Evolutionary conservation across 2,329 filamentous ascomycete genomes (phyloP).

Genomic region (Emericellopsis cladophorae): DNA sequence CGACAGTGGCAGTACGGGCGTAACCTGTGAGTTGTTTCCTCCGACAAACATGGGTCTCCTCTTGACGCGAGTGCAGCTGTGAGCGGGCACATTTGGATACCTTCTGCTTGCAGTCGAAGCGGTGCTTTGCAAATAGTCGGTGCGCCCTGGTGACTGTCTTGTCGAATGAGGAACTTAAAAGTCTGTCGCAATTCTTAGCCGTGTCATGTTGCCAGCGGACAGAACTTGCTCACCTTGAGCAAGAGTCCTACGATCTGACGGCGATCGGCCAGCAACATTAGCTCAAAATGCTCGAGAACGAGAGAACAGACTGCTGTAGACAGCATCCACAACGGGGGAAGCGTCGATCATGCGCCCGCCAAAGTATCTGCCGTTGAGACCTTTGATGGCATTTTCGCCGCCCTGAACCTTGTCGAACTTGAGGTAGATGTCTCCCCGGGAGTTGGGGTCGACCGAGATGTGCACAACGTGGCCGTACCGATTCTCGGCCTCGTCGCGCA

Average conservation of each 20-base stretch:
- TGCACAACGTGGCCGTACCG: constrained; percentile 98
- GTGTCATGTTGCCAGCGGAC: background rate
- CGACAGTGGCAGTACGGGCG: no score
- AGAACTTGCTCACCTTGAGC: constrained; percentile 17
- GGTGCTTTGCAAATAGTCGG: no score
- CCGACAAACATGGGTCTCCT: no score
- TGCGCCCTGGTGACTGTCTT: no score
- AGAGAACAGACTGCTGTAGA: constrained; percentile 95
- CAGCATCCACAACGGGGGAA: constrained; percentile 91
- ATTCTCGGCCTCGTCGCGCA: constrained; percentile 80
- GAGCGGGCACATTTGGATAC: background rate
- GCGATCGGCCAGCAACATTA: constrained; percentile 27
- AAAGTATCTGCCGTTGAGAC: constrained; percentile 93
- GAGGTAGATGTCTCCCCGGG: constrained; percentile 91
- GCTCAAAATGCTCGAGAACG: constrained; percentile 69
- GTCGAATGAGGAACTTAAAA: background rate
- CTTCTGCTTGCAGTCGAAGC: background rate
- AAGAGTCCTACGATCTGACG: constrained; percentile 37
- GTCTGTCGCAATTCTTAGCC: background rate
- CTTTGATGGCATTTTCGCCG: constrained; percentile 94
- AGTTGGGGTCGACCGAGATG: constrained; percentile 88
- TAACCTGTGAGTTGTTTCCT: no score
- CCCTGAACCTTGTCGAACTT: constrained; percentile 95
- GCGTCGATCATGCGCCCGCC: constrained; percentile 87
- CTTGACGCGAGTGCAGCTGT: background rate